These are phyloP conservation scores for Chlamydomonas incerta DNA, from an alignment of 139 green algal species.

Conservation along the genomic window DNA sequence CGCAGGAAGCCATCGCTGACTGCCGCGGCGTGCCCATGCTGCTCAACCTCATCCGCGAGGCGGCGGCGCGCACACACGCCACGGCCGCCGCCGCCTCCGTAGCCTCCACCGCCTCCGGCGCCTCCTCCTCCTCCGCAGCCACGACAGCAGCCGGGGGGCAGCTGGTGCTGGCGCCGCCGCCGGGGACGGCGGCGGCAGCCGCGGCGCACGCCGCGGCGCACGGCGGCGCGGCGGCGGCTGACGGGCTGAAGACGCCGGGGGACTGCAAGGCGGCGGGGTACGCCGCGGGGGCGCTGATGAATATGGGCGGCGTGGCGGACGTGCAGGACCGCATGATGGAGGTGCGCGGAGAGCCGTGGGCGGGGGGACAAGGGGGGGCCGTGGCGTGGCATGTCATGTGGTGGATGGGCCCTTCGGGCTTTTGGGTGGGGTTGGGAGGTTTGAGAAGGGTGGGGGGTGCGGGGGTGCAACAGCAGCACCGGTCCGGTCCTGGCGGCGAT, in stretches of 20 bases:
- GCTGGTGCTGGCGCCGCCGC: neutral
- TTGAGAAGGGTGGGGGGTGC: too few species aligned
- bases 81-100: neutral
- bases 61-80: neutral
- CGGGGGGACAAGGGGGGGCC: neutral
- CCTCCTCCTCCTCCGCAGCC: too few species aligned
- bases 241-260: neutral
- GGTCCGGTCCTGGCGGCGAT: too few species aligned
- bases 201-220: too few species aligned
- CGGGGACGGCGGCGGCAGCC: neutral
- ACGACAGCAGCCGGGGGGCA: too few species aligned
- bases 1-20: constrained; percentile 26
- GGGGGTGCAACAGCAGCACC: too few species aligned
- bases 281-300: constrained; percentile 34
- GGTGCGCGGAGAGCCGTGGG: neutral
- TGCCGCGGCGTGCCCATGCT: constrained; percentile 38
- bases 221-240: neutral
- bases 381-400: neutral
- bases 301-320: constrained; percentile 19
- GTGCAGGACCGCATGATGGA: constrained; percentile 28
- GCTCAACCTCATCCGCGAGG: constrained; percentile 10
- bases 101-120: too few species aligned
- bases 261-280: constrained; percentile 24
- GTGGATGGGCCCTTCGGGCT: too few species aligned
- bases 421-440: neutral